Evolutionary conservation across 345 rosid species (phyloP).

Genomic region (Eucalyptus regnans): DNA sequence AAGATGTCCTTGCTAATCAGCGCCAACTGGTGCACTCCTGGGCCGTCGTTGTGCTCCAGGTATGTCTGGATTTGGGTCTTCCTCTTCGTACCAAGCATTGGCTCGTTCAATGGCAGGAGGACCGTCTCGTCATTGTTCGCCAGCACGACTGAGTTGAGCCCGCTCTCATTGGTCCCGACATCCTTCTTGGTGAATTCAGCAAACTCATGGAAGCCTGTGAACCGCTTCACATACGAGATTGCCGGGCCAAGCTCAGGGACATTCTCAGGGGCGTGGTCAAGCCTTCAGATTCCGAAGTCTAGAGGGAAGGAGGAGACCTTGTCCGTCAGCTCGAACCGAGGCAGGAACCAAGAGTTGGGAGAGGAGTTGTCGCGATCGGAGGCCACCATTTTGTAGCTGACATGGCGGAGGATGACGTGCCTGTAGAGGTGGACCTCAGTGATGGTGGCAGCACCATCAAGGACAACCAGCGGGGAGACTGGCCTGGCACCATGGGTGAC

Average conservation of each 20-base stretch:
- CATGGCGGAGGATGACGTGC: constrained; percentile 61
- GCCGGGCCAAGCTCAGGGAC: constrained; percentile 57
- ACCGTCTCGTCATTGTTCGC: constrained; percentile 70
- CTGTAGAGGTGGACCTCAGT: constrained; percentile 77
- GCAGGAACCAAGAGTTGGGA: constrained; percentile 19
- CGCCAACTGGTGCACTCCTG: constrained; percentile 78
- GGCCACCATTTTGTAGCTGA: constrained; percentile 20
- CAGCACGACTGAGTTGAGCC: constrained; percentile 58
- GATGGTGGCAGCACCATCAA: constrained; percentile 24
- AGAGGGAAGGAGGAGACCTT: constrained; percentile 40
- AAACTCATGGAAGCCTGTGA: constrained; percentile 83
- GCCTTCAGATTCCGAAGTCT: constrained; percentile 56
- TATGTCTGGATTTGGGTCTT: constrained; percentile 90
- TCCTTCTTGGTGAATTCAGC: constrained; percentile 84
- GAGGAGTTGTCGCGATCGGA: not conserved
- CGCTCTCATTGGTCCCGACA: constrained; percentile 74
- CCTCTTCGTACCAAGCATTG: constrained; percentile 75
- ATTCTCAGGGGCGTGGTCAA: constrained; percentile 83
- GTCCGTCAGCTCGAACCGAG: constrained; percentile 39
- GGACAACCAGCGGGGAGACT: constrained; percentile 20
- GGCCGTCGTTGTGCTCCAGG: constrained; percentile 86
- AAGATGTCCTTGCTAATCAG: constrained; percentile 66
- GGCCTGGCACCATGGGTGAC: constrained; percentile 54
- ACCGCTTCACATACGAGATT: constrained; percentile 39
- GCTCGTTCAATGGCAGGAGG: constrained; percentile 66